Base-by-base conservation (phyloP, 805 yeast species). In the Nakazawaea ernobii region DNA sequence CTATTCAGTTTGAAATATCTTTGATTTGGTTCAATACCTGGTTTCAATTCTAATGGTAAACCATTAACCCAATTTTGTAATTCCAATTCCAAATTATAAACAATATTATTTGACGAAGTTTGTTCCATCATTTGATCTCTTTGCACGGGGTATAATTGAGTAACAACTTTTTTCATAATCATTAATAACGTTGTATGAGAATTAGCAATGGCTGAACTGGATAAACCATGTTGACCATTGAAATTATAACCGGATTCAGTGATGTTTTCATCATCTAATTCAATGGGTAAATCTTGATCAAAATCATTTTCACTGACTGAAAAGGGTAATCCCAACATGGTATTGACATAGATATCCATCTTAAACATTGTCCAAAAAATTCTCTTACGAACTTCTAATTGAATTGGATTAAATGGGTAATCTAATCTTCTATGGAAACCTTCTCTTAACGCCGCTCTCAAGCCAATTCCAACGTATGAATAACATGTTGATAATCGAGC, bases 361-460 rank as follows among this genome's bases (percentile, higher is more conserved):
- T 90, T 90, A 62, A 86, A 85, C 52, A 90, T 83, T 1, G 96
- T 84, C 86, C 92, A 90, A 61, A 90, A 90, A 37, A 91, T 66
- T 50, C 97, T 72, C 63, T 89, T 90, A 51, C 95, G 72, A 1
- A 87, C 84, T 59, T 91, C 96, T 35, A 81, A 69, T 59, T 87
- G 95, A 32, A 90, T 81, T 1, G 91, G 91, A 54, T 84, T 84
- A 54, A 81, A 80, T 13, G 61, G 74, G 54, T 79, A 71, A 38
- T 80, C 69, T 32, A 88, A 71, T 59, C 82, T 84, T 52, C 95
- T 68, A 63, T 90, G 96, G 15, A 88, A 67, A 0, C 96, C 96
- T 55, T 87, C 89, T 54, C 90, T 75, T 39, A 89, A 62, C 0
- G 95, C 92, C 24, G 91, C 80, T 59, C 96, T 69, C 41, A 89